Evolutionary conservation across 2,329 filamentous ascomycete genomes (phyloP).

Genomic region (Xylariaceae sp.): DNA sequence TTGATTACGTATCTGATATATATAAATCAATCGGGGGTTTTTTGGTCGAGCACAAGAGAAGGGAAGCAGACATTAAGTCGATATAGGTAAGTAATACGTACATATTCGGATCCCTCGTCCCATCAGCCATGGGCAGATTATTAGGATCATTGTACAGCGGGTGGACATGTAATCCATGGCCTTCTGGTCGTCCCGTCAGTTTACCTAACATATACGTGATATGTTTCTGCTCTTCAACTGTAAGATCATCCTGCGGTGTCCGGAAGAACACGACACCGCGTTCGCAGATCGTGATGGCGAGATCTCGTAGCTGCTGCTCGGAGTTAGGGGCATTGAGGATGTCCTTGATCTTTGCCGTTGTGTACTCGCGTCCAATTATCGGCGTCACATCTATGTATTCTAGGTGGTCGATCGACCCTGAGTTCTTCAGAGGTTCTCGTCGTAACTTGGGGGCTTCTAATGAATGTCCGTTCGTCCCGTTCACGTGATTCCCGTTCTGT

Average conservation of each 20-base stretch:
- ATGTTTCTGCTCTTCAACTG: conserved; percentile 43
- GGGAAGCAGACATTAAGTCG: not conserved
- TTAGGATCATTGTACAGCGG: conserved; percentile 46
- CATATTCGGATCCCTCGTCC: conserved; percentile 47
- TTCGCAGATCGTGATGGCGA: conserved; percentile 46
- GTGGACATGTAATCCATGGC: conserved; percentile 43
- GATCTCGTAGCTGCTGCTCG: conserved; percentile 43
- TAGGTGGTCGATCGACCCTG: conserved; percentile 41
- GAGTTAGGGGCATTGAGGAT: conserved; percentile 41
- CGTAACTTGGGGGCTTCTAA: conserved; percentile 26
- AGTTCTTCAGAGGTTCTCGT: conserved; percentile 35
- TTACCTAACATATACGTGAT: conserved; percentile 43
- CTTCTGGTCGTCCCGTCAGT: conserved; percentile 41
- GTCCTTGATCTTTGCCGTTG: conserved; percentile 41
- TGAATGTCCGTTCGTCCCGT: conserved; percentile 18
- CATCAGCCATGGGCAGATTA: conserved; percentile 46
- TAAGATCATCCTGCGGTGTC: conserved; percentile 42
- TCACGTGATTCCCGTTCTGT: conserved; percentile 5
- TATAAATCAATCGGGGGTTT: not conserved
- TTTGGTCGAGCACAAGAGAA: not conserved
- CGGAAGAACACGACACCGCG: conserved; percentile 45
- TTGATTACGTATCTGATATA: conserved; percentile 46
- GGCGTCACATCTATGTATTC: conserved; percentile 44
- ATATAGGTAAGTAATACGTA: conserved; percentile 29
- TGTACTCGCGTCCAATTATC: conserved; percentile 45